Conservation (phyloP, 306 rosid species). For the Prunus dulcis region DNA sequence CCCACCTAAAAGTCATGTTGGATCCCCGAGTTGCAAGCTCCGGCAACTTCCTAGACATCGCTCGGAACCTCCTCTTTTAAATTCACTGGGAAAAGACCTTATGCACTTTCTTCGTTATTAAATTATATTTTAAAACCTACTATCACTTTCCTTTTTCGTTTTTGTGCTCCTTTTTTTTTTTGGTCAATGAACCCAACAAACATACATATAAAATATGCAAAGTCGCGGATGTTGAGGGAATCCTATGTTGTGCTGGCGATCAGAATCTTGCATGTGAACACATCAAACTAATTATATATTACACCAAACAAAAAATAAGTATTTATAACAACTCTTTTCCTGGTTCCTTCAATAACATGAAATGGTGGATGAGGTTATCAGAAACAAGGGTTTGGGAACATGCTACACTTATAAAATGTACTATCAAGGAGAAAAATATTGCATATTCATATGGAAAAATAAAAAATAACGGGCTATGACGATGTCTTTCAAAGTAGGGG, state of each 20-base stretch:
- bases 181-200: too few species aligned
- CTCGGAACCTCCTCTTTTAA: neutral
- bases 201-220: too few species aligned
- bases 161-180: too few species aligned
- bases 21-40: neutral
- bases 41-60: neutral
- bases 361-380: neutral
- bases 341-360: neutral
- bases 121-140: neutral
- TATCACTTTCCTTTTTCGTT: too few species aligned
- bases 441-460: neutral
- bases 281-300: neutral
- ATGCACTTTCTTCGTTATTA: neutral
- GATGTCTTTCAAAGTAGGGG: constrained; percentile 4
- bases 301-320: too few species aligned
- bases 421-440: neutral
- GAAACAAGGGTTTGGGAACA: neutral
- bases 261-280: neutral
- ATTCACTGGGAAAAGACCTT: neutral
- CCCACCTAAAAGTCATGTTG: too few species aligned
- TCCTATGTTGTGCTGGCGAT: neutral
- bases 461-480: neutral
- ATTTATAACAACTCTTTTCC: neutral
- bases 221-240: neutral
- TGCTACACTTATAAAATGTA: neutral